These are phyloP conservation scores for Atkinsonella hypoxylon DNA, from an alignment of 2,329 filamentous ascomycete genomes.

Conservation along the genomic window DNA sequence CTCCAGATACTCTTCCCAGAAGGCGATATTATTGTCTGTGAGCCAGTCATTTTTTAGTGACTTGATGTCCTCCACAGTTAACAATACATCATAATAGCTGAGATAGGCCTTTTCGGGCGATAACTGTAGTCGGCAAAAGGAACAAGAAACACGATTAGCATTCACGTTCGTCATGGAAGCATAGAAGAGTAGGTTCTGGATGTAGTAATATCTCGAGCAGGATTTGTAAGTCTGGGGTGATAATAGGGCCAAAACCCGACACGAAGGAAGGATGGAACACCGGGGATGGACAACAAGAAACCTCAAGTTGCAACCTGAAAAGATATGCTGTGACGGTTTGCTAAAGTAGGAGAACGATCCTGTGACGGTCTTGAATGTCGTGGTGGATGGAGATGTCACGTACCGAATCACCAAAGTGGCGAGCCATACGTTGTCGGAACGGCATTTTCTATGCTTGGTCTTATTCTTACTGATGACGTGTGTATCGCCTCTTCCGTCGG, in stretches of 20 bases:
- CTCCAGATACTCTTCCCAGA: conserved; percentile 97
- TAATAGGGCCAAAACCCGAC: no score
- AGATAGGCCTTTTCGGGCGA: conserved; percentile 26
- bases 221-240: no score
- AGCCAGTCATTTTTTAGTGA: conserved; percentile 88
- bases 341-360: background rate
- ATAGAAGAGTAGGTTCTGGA: no score
- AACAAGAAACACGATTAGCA: background rate
- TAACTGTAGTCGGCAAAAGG: conserved; percentile 29
- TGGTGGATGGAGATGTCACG: conserved; percentile 11
- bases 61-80: conserved; percentile 82
- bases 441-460: conserved; percentile 19
- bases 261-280: no score
- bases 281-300: no score
- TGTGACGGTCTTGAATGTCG: background rate
- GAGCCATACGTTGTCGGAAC: conserved; percentile 30
- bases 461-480: background rate
- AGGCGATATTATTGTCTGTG: conserved; percentile 93
- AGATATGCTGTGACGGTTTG: no score
- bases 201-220: no score
- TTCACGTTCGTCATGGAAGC: background rate
- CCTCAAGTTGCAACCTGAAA: no score
- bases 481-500: background rate
- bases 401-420: conserved; percentile 36
- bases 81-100: conserved; percentile 29